phyloP scores from a whole-genome alignment of 1,284 basidiomycete species.

The Tilletia setariae region DNA sequence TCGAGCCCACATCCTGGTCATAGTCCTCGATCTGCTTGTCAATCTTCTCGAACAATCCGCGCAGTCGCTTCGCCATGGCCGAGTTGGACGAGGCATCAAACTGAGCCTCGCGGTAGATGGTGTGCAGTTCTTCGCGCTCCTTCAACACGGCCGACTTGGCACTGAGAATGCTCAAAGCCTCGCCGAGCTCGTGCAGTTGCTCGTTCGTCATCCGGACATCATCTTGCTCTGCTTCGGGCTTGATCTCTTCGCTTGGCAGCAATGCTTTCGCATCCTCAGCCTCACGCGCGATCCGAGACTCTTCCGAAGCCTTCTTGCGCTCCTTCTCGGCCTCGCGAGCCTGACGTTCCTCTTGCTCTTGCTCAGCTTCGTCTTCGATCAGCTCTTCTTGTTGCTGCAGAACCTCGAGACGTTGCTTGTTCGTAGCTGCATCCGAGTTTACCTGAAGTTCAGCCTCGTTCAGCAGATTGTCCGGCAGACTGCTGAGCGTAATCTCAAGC shows the following conservation, averaged over 20 bases:
- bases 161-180: slow-evolving; percentile 84
- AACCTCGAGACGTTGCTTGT: slow-evolving; percentile 97
- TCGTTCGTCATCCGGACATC: slow-evolving; percentile 94
- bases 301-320: slow-evolving; percentile 61
- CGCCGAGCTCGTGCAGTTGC: slow-evolving; percentile 88
- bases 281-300: slow-evolving; percentile 4
- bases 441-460: slow-evolving; percentile 96
- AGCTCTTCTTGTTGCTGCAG: slow-evolving; percentile 97
- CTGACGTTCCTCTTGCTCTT: slow-evolving; percentile 87
- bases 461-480: slow-evolving; percentile 88
- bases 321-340: slow-evolving; percentile 80
- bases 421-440: slow-evolving; percentile 84
- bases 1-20: slow-evolving; percentile 73
- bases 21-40: slow-evolving; percentile 89
- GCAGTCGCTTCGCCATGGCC: slow-evolving; percentile 86
- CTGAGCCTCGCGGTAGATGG: slow-evolving; percentile 75
- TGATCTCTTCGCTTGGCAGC: slow-evolving; percentile 6
- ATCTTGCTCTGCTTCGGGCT: slow-evolving; percentile 57
- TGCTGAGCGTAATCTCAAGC: slow-evolving; percentile 84
- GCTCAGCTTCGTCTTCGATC: slow-evolving; percentile 97
- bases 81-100: slow-evolving; percentile 57
- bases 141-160: slow-evolving; percentile 95
- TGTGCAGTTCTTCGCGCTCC: slow-evolving; percentile 85
- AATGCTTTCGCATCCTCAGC: slow-evolving; percentile 8
- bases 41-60: slow-evolving; percentile 91